Base-by-base conservation (phyloP, 2,329 filamentous ascomycete species). In the Keithomyces neogunnii region DNA sequence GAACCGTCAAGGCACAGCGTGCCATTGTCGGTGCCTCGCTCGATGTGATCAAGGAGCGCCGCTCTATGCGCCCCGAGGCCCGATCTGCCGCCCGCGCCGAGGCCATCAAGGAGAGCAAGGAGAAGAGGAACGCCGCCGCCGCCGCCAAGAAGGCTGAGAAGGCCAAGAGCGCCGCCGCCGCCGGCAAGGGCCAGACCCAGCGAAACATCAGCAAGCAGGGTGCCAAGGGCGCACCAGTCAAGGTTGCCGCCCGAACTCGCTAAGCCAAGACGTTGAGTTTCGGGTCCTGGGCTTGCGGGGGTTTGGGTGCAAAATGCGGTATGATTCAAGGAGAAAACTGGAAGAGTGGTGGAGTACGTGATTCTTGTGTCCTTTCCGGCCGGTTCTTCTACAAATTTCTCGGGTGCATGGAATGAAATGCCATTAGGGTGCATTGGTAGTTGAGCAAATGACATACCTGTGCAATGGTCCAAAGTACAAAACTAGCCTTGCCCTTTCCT, bases 1-100 rank as follows among this genome's bases (percentile, higher is more conserved):
- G 90, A 72, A 89, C 89, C 70, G 89, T 99, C 79, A 99, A 99
- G 88, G 76, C 88, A 75, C 93, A 99, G 85, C 91, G 93, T 82
- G 92, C 87, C 72, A 95, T 99, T 75, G 93, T 99, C 66, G 93
- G 93, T 84, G 93, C 93, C 65, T 96, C 93, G 60, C 91, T 99
- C 75, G 93, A 99, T 73, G 90, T 97, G 71, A 97, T 99, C 85
- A 97, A 96, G 86, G 93, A 99, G 86, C 89, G 89, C 80, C 91
- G 93, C 70, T 76, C 82, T 66, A 85, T 89, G 82, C 89, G 93
- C 74, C 93, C 93, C 66, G 93, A 97, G 81, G 92, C 90, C 72
- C 91, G 93, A 73, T 81, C 84, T 67, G 93, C 93, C 68, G 91
- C 90, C 70, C 92, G 93, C 71, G 78, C 81, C 63, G 80, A 85